Conservation (phyloP, 2,329 filamentous ascomycete genomes). For the Pleomassaria siparia region DNA sequence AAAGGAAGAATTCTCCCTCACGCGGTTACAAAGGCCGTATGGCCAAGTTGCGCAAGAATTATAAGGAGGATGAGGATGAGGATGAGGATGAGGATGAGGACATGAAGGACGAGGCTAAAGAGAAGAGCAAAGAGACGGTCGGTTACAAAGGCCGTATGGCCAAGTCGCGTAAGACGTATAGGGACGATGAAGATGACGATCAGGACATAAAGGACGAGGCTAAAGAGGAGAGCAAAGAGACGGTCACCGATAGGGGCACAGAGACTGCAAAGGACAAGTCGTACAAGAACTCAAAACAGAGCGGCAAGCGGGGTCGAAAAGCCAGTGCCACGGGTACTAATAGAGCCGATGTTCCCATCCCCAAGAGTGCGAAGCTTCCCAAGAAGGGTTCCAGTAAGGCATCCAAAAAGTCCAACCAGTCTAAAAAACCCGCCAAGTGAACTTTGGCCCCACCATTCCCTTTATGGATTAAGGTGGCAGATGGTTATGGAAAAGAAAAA, state of each 20-base stretch:
- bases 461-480: too few relatives aligned
- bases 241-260: background rate
- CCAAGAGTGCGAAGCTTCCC: too few relatives aligned
- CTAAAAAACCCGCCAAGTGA: too few relatives aligned
- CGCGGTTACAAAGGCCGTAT: slow-evolving; percentile 1
- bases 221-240: background rate
- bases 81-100: background rate
- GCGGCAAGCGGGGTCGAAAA: too few relatives aligned
- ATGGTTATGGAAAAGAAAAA: too few relatives aligned
- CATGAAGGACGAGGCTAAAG: background rate
- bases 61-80: slow-evolving; percentile 1
- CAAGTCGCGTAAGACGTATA: slow-evolving; percentile 3
- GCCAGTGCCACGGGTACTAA: too few relatives aligned
- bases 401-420: too few relatives aligned
- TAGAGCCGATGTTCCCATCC: too few relatives aligned
- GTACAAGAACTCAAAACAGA: too few relatives aligned
- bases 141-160: background rate
- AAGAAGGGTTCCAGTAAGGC: too few relatives aligned
- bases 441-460: too few relatives aligned
- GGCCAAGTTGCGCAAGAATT: slow-evolving; percentile 4
- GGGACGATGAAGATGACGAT: background rate
- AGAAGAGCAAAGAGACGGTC: background rate
- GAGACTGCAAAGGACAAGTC: too few relatives aligned
- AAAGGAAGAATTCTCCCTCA: background rate
- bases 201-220: background rate